phyloP scores from a whole-genome alignment of 208 protist species.

The Leishmania arabica region DNA sequence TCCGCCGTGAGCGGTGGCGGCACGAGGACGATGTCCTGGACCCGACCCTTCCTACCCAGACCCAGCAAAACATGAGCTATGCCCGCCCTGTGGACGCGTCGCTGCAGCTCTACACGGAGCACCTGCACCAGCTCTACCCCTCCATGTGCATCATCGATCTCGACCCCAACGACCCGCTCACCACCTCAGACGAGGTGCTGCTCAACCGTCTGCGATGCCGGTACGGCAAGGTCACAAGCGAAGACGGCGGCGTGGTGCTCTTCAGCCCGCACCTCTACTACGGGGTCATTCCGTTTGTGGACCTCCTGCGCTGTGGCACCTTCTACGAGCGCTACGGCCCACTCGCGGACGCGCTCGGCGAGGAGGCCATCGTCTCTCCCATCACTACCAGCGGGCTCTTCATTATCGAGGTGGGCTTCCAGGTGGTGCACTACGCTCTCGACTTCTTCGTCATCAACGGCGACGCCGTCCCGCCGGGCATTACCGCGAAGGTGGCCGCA shows the following conservation, averaged over 20 bases:
- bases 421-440: slow-evolving; percentile 87
- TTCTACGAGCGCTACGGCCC: slow-evolving; percentile 22
- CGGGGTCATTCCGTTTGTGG: slow-evolving; percentile 60
- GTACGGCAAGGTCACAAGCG: slow-evolving; percentile 75
- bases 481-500: slow-evolving; percentile 58
- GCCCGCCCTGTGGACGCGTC: slow-evolving; percentile 47
- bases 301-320: slow-evolving; percentile 39
- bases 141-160: slow-evolving; percentile 74
- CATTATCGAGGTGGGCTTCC: slow-evolving; percentile 85
- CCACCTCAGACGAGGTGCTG: slow-evolving; percentile 63
- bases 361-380: slow-evolving; percentile 28
- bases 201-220: slow-evolving; percentile 80
- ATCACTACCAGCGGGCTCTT: slow-evolving; percentile 67
- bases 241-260: slow-evolving; percentile 40
- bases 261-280: slow-evolving; percentile 76
- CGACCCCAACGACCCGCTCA: slow-evolving; percentile 54
- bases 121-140: slow-evolving; percentile 64
- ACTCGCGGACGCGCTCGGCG: slow-evolving; percentile 19
- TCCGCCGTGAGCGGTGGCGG: slow-evolving; percentile 56
- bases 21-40: slow-evolving; percentile 80
- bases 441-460: slow-evolving; percentile 87
- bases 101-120: slow-evolving; percentile 66
- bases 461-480: slow-evolving; percentile 42
- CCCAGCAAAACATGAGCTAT: slow-evolving; percentile 35
- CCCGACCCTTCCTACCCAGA: slow-evolving; percentile 44